Percentiles rank a stretch among this genome's conserved stretches.
Evolutionary conservation across 2,329 filamentous ascomycete species (phyloP).

Genomic region (Chaetomium sp.): DNA sequence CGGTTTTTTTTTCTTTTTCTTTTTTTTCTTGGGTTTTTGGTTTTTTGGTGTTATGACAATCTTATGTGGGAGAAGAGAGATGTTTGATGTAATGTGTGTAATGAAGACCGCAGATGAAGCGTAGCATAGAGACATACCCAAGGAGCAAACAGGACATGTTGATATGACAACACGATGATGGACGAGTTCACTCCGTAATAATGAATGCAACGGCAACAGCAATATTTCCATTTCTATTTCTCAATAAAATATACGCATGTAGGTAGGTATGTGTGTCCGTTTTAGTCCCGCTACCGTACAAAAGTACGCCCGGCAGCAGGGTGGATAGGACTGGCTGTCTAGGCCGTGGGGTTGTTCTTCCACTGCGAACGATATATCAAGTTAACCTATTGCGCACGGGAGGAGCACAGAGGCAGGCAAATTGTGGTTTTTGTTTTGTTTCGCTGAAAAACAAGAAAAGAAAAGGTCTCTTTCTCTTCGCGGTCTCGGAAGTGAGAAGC

Average conservation of each 20-base stretch:
- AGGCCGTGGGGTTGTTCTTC: slow-evolving; percentile 57
- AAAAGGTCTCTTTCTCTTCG: neutral
- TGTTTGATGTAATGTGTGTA: too few relatives aligned
- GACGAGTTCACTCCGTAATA: neutral
- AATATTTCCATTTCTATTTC: neutral
- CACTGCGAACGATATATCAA: slow-evolving; percentile 53
- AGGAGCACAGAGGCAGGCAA: slow-evolving; percentile 57
- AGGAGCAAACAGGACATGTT: neutral
- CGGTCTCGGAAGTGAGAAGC: neutral
- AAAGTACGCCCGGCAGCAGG: slow-evolving; percentile 47
- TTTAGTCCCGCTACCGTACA: slow-evolving; percentile 58
- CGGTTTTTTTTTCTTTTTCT: neutral
- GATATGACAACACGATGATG: neutral
- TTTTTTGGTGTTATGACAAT: neutral
- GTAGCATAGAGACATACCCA: neutral
- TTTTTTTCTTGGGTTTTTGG: too few relatives aligned
- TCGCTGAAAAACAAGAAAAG: neutral
- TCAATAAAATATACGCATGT: neutral
- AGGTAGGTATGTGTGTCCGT: slow-evolving; percentile 47
- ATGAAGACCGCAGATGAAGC: too few relatives aligned
- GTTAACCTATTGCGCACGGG: slow-evolving; percentile 54
- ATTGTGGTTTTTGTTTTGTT: slow-evolving; percentile 38
- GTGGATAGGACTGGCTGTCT: slow-evolving; percentile 64
- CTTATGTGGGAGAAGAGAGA: neutral
- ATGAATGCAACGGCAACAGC: neutral